A percentile compares a stretch with the other conserved stretches of the same genome.
Conservation (phyloP, 148 eudicot species). For the Rhododendron henanense region DNA sequence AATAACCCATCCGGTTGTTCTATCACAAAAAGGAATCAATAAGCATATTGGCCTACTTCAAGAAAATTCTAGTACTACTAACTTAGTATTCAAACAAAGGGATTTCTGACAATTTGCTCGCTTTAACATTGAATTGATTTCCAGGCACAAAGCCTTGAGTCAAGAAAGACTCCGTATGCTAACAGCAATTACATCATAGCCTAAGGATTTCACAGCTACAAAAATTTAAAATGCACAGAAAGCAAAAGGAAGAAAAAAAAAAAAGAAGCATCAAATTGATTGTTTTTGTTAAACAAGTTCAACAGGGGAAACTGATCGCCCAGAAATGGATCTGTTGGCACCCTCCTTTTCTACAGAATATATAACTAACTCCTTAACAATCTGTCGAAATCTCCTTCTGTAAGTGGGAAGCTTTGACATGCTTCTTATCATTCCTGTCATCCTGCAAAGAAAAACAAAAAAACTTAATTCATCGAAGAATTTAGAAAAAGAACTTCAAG, state of each 20-base stretch:
- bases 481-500: not conserved
- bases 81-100: not conserved
- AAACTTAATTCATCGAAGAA: not conserved
- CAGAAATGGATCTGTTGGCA: conserved; percentile 20
- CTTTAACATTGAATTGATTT: not conserved
- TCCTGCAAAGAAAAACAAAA: conserved; percentile 31
- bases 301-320: not conserved
- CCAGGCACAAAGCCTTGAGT: not conserved
- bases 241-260: not conserved
- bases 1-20: not conserved
- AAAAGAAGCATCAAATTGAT: not conserved
- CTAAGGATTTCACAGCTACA: not conserved
- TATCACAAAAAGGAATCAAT: not conserved
- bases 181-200: not conserved
- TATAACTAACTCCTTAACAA: conserved; percentile 52
- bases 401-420: conserved; percentile 62
- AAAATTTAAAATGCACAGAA: not conserved
- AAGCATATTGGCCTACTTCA: not conserved
- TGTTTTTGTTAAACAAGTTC: conserved; percentile 5
- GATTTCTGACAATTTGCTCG: not conserved
- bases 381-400: conserved; percentile 60
- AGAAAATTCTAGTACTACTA: not conserved
- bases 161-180: not conserved
- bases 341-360: conserved; percentile 46
- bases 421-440: conserved; percentile 13